Evolutionary conservation across 2,329 filamentous ascomycete species (phyloP), one percentile per base, ranked within the genome.

Genomic region (Calonectria henricotiae): DNA sequence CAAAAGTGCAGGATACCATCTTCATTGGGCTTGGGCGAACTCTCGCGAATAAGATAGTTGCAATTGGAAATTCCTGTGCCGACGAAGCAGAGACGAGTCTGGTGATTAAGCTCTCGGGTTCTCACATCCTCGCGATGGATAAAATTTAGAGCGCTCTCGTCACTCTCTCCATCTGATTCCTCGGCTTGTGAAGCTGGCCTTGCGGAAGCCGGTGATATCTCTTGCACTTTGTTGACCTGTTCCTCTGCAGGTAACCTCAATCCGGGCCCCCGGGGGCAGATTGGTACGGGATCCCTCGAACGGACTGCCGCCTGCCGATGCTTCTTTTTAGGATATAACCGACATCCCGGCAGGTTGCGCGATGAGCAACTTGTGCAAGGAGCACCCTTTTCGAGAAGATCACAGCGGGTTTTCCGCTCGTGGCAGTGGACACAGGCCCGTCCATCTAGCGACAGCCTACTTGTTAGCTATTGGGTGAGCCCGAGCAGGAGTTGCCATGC

Each of bases 391-490:
- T 58, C 51, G 9, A 41, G 13, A 17, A 58, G 11, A 17, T 58
- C 51, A 9, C 51, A 58, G 5, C 51, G 32, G 0, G 35, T 37
- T 11, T 58, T 58, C 20, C 35, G 32, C 51, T 58, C 35, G 20
- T 58, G 51, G 35, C 51, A 58, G 35, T 39, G 51, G 35, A 58
- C 13, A 27, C 51, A 58, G 51, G 51, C 51, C 15, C 51, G 51
- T 25, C 51, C 51, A 25, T 58, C 51, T 58, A 20, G 12, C 13
- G 25, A 39, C 20, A 27, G 13, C 13, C 23, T 20, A 4, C 35
- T 13, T n/a, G 51, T 39, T 25, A 49, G 11, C 8, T 5, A 35
- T 23, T n/a, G 3, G 15, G 30, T 15, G n/a, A 23, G 11, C n/a
- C n/a, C 32, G 17, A 9, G 51, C 15, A 13, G 51, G 13, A 35